Conservation (phyloP, 345 rosid genomes). For the Syzygium grande region DNA sequence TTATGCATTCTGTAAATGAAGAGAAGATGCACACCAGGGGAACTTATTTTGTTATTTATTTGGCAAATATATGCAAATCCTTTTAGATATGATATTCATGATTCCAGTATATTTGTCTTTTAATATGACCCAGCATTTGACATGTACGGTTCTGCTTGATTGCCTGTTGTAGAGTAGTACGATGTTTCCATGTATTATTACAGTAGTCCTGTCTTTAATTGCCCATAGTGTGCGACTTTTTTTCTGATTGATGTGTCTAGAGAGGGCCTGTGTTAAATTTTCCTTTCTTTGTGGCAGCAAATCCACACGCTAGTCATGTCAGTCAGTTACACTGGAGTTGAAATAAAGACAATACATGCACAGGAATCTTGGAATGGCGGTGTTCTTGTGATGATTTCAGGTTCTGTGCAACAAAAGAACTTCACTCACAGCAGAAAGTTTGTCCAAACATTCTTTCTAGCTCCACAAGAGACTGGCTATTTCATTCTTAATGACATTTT, state of each 20-base stretch:
- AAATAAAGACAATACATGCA: slow-evolving; percentile 54
- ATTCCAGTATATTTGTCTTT: neutral
- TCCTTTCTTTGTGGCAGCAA: slow-evolving; percentile 29
- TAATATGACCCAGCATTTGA: neutral
- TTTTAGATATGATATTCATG: neutral
- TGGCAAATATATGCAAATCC: neutral
- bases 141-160: neutral
- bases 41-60: neutral
- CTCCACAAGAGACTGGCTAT: slow-evolving; percentile 66
- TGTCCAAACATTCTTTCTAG: slow-evolving; percentile 61
- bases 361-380: slow-evolving; percentile 65
- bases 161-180: neutral
- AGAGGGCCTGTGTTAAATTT: neutral
- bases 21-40: neutral
- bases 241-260: neutral
- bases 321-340: slow-evolving; percentile 37
- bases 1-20: neutral
- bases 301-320: slow-evolving; percentile 50
- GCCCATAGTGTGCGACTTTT: neutral
- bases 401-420: slow-evolving; percentile 47
- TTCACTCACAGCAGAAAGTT: slow-evolving; percentile 43
- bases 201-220: neutral
- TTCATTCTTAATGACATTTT: slow-evolving; percentile 67
- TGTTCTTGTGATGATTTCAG: slow-evolving; percentile 64
- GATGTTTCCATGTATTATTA: neutral